Evolutionary conservation across 2,329 filamentous ascomycete genomes (phyloP).

Genomic region (Stagonosporopsis rhizophila): DNA sequence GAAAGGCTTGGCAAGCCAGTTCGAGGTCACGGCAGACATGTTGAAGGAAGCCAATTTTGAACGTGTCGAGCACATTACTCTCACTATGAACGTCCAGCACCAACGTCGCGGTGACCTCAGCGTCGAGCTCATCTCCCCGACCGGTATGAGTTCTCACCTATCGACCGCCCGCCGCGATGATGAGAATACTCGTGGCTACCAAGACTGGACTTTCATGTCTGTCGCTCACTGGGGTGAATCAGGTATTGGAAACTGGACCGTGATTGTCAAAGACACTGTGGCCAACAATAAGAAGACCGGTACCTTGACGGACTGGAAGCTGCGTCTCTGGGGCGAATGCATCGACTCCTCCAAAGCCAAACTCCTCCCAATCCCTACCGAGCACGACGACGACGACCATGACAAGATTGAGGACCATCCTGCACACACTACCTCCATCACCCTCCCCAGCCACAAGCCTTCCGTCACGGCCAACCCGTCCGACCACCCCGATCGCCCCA

Average conservation of each 20-base stretch:
- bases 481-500: slow-evolving; percentile 60
- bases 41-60: slow-evolving; percentile 82
- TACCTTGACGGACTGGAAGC: slow-evolving; percentile 86
- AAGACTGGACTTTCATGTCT: slow-evolving; percentile 99
- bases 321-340: slow-evolving; percentile 92
- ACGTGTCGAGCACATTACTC: slow-evolving; percentile 89
- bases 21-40: slow-evolving; percentile 83
- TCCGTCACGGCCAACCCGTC: slow-evolving; percentile 53
- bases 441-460: slow-evolving; percentile 57
- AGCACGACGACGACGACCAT: slow-evolving; percentile 84
- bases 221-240: slow-evolving; percentile 96
- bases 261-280: slow-evolving; percentile 84
- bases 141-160: slow-evolving; percentile 82
- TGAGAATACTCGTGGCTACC: slow-evolving; percentile 71
- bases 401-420: slow-evolving; percentile 64
- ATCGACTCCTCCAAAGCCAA: slow-evolving; percentile 77
- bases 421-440: slow-evolving; percentile 66
- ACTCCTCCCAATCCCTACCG: slow-evolving; percentile 80
- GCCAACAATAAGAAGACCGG: slow-evolving; percentile 76
- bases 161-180: slow-evolving; percentile 78
- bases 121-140: slow-evolving; percentile 87
- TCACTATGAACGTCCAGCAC: slow-evolving; percentile 97
- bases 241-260: slow-evolving; percentile 87
- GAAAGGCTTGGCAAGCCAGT: slow-evolving; percentile 77
- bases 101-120: slow-evolving; percentile 87